A percentile compares a stretch with the other conserved stretches of the same genome.
Conservation (phyloP, 768 basidiomycete genomes). For the Kwoniella sp. region DNA sequence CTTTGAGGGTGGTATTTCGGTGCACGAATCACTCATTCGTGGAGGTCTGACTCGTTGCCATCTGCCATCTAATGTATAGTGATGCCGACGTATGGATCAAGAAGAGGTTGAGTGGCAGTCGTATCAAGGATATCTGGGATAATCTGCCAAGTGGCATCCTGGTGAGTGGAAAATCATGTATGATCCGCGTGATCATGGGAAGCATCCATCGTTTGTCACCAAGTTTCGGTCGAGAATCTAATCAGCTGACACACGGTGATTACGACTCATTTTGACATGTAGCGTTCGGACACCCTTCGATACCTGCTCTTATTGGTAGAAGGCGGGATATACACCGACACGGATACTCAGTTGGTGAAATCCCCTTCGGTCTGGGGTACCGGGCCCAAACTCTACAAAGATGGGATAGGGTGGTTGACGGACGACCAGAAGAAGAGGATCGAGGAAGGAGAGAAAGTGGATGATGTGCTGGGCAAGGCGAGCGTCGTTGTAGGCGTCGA, state of each 20-base stretch:
- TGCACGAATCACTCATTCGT: too few relatives aligned
- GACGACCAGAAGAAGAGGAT: conserved; percentile 25
- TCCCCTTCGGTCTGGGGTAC: conserved; percentile 52
- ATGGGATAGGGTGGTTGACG: conserved; percentile 45
- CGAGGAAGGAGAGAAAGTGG: conserved; percentile 24
- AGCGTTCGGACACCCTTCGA: conserved; percentile 52
- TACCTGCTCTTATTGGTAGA: conserved; percentile 50
- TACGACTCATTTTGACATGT: not conserved
- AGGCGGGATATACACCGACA: conserved; percentile 57
- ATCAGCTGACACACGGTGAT: not conserved
- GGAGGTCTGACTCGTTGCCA: not conserved
- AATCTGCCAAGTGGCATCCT: conserved; percentile 51
- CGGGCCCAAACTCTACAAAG: conserved; percentile 33
- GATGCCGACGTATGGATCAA: conserved; percentile 36
- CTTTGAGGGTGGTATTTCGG: too few relatives aligned
- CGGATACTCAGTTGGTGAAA: conserved; percentile 56
- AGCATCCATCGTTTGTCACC: too few relatives aligned
- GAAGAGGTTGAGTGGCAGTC: conserved; percentile 30
- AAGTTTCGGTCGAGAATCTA: not conserved
- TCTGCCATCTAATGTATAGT: too few relatives aligned
- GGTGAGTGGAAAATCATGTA: conserved; percentile 36
- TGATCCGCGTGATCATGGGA: too few relatives aligned
- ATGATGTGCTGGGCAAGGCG: conserved; percentile 38
- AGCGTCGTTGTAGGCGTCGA: conserved; percentile 59
- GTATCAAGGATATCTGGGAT: conserved; percentile 47